phyloP scores from a whole-genome alignment of 306 rosid species.

The Cucumis melo region DNA sequence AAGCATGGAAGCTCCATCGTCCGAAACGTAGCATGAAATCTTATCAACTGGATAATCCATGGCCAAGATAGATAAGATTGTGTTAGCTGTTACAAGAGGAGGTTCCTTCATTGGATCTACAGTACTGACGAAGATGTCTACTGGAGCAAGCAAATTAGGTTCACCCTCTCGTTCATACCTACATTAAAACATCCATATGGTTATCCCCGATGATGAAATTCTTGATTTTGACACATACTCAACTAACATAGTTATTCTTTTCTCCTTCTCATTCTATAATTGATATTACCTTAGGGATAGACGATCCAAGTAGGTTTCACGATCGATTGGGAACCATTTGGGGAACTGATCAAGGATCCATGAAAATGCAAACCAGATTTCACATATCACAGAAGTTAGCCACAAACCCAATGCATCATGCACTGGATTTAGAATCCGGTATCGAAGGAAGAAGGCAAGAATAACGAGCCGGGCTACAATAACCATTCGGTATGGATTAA shows the following conservation, averaged over 20 bases:
- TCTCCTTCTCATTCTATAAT: neutral
- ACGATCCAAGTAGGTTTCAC: constrained; percentile 89
- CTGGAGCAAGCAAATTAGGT: constrained; percentile 72
- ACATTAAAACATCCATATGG: constrained; percentile 11
- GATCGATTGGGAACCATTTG: constrained; percentile 86
- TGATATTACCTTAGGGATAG: constrained; percentile 56
- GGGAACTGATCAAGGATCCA: constrained; percentile 99
- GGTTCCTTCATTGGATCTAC: constrained; percentile 99
- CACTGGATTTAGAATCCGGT: constrained; percentile 67
- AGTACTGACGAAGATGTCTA: constrained; percentile 84
- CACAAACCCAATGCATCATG: constrained; percentile 76
- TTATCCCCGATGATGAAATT: neutral
- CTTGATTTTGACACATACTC: neutral
- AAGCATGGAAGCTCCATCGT: constrained; percentile 94
- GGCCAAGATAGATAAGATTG: constrained; percentile 76
- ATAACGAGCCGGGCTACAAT: constrained; percentile 70
- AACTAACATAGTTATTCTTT: neutral
- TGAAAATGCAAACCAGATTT: constrained; percentile 88
- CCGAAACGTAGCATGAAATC: constrained; percentile 84
- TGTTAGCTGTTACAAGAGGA: constrained; percentile 81
- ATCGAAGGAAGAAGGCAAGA: constrained; percentile 59
- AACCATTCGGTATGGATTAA: constrained; percentile 97
- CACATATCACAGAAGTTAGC: constrained; percentile 82
- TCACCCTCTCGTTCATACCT: constrained; percentile 90
- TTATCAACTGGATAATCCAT: constrained; percentile 88